Base-by-base conservation (phyloP, 1,284 basidiomycete genomes). In the Ceratobasidium sp. region DNA sequence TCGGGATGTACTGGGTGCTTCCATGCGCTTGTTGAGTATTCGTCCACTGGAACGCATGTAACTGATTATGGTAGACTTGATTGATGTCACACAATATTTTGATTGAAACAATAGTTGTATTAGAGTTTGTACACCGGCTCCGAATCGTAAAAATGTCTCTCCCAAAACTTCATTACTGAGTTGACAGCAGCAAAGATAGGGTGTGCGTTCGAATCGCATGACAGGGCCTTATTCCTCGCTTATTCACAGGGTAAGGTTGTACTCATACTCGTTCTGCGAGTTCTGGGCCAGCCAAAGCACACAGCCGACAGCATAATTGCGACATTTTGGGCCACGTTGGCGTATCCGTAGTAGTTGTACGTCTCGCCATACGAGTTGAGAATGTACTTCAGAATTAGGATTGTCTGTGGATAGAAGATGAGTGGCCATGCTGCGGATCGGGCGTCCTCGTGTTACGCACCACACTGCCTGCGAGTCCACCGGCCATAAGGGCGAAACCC, bases 401-500 rank as follows among this genome's bases (percentile, higher is more conserved):
- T 86, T 6, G 92, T 92, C 95, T 97, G 78, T 48, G 14, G 71
- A 4, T 16, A 41, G 58, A 28, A 72, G 59, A 62, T 72, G 43
- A 71, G 64, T 30, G 55, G 55, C n/a, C 57, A 21, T 9, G 36
- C 43, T 36, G n/a, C 55, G 60, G 43, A 10, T 67, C 64, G 55
- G 52, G 55, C 34, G 32, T 23, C 34, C n/a, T 39, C n/a, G 43
- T 16, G 3, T 45, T 2, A 88, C 93, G 78, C 78, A 96, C 94
- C 78, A 97, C 87, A 78, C 93, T 96, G 55, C 96, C 96, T 12
- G 96, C 96, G 65, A 98, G 81, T 0, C 96, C 97, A 30, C 96
- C 96, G 0, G 96, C 96, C 93, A 98, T 94, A 64, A 98, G 82
- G 0, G 97, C 96, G 78, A 99, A 98, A 0, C 97, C 97, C 75